Evolutionary conservation across 306 rosid genomes (phyloP), one percentile per base, ranked within the genome.

Genomic region (Pyrus pyrifolia): DNA sequence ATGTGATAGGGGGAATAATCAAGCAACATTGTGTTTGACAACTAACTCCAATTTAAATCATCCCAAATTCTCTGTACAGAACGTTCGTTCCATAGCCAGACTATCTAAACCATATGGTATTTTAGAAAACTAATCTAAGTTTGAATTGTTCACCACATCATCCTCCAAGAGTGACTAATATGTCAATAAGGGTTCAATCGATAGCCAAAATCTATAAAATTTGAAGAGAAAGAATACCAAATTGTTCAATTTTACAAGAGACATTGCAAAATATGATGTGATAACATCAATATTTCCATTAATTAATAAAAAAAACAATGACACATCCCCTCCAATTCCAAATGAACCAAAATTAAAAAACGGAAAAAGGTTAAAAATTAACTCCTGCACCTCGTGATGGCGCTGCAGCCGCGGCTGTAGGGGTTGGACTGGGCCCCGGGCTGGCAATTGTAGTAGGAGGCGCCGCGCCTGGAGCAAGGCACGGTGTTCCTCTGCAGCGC

Each of bases 381-480:
- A 80, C 98, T 77, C 84, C 99, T 76, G 98, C 99, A 96, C 91
- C 98, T 92, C 19, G 98, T 78, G 57, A 96, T 89, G 53, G 96
- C 90, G 27, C 91, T 88, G 93, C 99, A 96, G 29, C 97, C 93
- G 76, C 99, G 98, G 76, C 3, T 70, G 79, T 96, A 96, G 68
- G 99, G 99, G 72, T 96, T 96, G 15, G 98, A 80, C 85, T 89
- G 94, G 77, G 94, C 91, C 0, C 99, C 98, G n/a, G 98, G 82
- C 53, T 76, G 33, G 88, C 99, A 96, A 72, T 96, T 96, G 85
- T 96, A 93, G 83, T 93, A 93, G 29, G 98, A 93, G 0, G 97
- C 87, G 1, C 98, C 98, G 3, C 96, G 98, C 63, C 96, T 92
- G 22, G 99, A 96, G 79, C 99, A 96, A 1, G 99, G 99, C 6